Base-by-base conservation (phyloP, 352 stramenopile genomes). In the Globisporangium echinulatum region DNA sequence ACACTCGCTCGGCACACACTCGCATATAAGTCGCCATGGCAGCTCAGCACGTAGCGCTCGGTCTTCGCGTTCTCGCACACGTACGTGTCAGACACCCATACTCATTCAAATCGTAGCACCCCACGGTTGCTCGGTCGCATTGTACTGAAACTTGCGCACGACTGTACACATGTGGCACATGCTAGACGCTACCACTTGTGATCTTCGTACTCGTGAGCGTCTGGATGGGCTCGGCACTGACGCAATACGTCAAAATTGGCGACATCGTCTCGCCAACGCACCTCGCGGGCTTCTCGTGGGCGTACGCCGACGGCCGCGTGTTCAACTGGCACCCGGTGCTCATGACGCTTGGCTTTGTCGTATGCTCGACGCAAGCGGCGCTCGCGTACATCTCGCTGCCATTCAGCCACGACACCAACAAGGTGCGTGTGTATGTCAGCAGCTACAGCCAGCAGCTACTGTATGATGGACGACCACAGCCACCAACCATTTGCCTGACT, bases 271-370 rank as follows among this genome's bases (percentile, higher is more conserved):
- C 67, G 36, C 59, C 55, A 37, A 83, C 47, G 59, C 55, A 68
- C 37, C 69, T 79, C n/a, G 69, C 79, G 5, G 86, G 86, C 5
- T 96, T 92, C 62, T 80, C 81, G 14, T 92, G 82, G 79, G 70
- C 52, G 43, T 61, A 73, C 37, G 75, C 71, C 25, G 81, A 92
- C 58, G 70, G 58, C 11, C 69, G 63, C 36, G 82, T 96, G 51
- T 96, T 96, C 68, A 92, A 92, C 56, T 96, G 86, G 85, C 86
- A 96, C 66, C 86, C 86, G 52, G 54, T 92, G 53, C 72, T 96
- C 72, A 94, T 94, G 86, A 85, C 74, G 49, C 72, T 93, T 49
- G 86, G 85, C 40, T 85, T 96, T 42, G 66, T 94, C 51, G 84
- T 94, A 42, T 93, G 79, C 74, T 88, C 76, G 7, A 77, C 74